phyloP scores from a whole-genome alignment of 2,329 filamentous ascomycete species.

The Colletotrichum limetticola region DNA sequence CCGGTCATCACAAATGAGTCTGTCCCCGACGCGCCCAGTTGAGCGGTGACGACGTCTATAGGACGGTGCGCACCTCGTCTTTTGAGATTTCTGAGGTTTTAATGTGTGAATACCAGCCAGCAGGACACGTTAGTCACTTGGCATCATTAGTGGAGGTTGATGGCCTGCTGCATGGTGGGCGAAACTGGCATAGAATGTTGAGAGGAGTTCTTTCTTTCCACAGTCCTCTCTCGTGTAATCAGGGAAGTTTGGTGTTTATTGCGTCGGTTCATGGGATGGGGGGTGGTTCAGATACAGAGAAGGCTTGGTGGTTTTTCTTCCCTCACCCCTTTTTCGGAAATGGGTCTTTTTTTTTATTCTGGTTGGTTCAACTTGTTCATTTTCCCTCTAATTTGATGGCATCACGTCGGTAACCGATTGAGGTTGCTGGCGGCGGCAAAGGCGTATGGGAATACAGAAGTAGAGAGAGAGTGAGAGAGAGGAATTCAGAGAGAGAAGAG shows the following conservation, averaged over 20 bases:
- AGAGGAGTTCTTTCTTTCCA: conserved; percentile 13
- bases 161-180: conserved; percentile 33
- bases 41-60: conserved; percentile 23
- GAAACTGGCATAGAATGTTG: conserved; percentile 33
- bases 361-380: conserved; percentile 21
- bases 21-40: conserved; percentile 30
- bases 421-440: conserved; percentile 24
- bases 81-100: conserved; percentile 16
- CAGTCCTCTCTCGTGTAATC: conserved; percentile 21
- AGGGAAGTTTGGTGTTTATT: conserved; percentile 29
- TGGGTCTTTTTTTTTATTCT: conserved; percentile 4
- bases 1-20: conserved; percentile 29
- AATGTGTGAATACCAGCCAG: conserved; percentile 33
- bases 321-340: not conserved
- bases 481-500: not conserved
- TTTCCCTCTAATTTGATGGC: conserved; percentile 30
- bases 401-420: conserved; percentile 16
- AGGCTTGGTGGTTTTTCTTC: conserved; percentile 23
- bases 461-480: not conserved
- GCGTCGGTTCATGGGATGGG: conserved; percentile 20
- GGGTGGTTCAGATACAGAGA: conserved; percentile 14
- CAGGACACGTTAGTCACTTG: conserved; percentile 20
- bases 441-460: conserved; percentile 32
- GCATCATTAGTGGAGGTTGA: conserved; percentile 25
- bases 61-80: not conserved